A percentile compares a stretch with the other conserved stretches of the same genome.
These are phyloP conservation scores for Leccinum subtestaceum DNA, from an alignment of 768 basidiomycete species.

Conservation along the genomic window DNA sequence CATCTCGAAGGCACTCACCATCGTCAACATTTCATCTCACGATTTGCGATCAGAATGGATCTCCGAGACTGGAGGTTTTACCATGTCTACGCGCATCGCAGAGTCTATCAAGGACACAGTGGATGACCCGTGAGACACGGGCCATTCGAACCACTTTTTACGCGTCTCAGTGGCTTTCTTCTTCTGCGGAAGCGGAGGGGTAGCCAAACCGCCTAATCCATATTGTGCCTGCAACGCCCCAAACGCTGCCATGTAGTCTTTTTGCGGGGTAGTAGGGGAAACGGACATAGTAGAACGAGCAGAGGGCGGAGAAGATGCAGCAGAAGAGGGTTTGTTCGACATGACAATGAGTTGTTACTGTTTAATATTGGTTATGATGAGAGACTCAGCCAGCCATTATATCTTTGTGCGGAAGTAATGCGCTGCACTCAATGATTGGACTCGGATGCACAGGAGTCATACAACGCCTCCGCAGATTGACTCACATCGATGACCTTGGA, in stretches of 20 bases:
- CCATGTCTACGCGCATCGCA: not conserved
- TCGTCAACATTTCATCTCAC: not conserved
- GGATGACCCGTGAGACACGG: constrained; percentile 12
- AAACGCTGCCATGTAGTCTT: constrained; percentile 26
- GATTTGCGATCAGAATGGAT: not conserved
- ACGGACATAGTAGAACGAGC: not conserved
- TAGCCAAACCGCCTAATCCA: constrained; percentile 11
- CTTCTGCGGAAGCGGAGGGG: not conserved
- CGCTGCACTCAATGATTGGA: not conserved
- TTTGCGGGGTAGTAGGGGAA: constrained; percentile 12
- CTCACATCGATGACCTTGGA: not conserved
- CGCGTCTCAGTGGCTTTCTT: not conserved
- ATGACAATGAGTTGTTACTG: not conserved
- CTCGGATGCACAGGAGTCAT: not conserved
- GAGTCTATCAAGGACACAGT: constrained; percentile 13
- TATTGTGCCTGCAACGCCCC: constrained; percentile 21
- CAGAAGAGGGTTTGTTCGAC: not conserved
- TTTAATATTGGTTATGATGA: not conserved
- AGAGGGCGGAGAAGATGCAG: not conserved
- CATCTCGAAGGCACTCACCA: not conserved
- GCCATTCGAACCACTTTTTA: constrained; percentile 23
- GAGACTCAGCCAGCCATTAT: not conserved
- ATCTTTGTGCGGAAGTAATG: not conserved
- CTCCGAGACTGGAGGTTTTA: not conserved
- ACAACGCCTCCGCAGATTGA: not conserved